Evolutionary conservation across 2,329 filamentous ascomycete species (phyloP), one percentile per base, ranked within the genome.

Genomic region (Colletotrichum nymphaeae): DNA sequence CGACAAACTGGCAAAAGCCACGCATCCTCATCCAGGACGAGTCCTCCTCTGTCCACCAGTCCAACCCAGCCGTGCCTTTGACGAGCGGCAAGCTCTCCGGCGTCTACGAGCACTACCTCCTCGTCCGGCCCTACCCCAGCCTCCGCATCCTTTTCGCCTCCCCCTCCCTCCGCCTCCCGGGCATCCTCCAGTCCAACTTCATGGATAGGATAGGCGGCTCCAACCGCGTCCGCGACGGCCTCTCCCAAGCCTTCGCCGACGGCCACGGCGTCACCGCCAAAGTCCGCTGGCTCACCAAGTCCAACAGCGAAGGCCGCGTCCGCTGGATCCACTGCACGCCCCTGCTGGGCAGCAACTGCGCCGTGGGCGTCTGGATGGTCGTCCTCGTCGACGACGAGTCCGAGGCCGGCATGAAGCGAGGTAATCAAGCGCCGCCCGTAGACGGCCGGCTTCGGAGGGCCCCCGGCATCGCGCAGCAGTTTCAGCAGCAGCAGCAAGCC

Each of bases 261-360:
- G 93, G 93, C 0, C 89, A 90, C 57, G 92, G 93, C 59, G 91
- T 95, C 5, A 95, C 93, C 1, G 93, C 93, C 4, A 94, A 94
- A 78, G 89, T 95, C 16, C 89, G 90, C 65, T 95, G 93, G 93
- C 83, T 94, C 1, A 87, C 85, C 58, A 84, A 85, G 56, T 81
- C 81, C 5, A 85, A 87, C 42, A 82, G 84, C 22, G 87, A 90
- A 64, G 93, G 93, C 0, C 87, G 92, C 22, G 87, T 88, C 62
- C 88, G 93, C 56, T 95, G 93, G 93, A 93, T 95, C 53, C 93
- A 95, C 80, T 93, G 92, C 78, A 95, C 93, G 26, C 93, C 93
- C 3, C 83, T 95, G 4, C 82, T 93, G 4, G 93, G 92, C 3
- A 87, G 87, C 55, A 91, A 91, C 75, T 91, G 92, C 1, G 85